These are phyloP conservation scores for Nevesoporus exiguus DNA, from an alignment of 768 basidiomycete species.

Conservation along the genomic window DNA sequence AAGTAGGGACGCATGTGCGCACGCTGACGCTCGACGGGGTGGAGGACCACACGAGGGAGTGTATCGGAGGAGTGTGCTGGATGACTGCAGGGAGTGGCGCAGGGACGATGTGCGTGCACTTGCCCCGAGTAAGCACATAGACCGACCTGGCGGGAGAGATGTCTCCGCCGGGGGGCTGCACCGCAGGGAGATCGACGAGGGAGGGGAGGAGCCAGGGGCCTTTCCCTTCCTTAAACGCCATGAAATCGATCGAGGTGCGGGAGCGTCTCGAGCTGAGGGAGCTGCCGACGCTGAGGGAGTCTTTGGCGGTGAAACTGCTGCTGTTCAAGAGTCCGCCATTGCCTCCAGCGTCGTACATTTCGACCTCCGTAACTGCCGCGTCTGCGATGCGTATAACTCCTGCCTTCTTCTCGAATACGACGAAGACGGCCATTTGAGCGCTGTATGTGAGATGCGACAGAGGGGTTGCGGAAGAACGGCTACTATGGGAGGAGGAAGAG, in stretches of 20 bases:
- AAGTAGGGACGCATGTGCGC: constrained; percentile 43
- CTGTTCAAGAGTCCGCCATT: constrained; percentile 3
- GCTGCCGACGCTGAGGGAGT: constrained; percentile 24
- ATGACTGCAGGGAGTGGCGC: constrained; percentile 61
- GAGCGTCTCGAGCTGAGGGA: constrained; percentile 32
- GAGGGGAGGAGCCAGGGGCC: constrained; percentile 28
- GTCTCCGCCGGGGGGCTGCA: constrained; percentile 16
- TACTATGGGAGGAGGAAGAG: constrained; percentile 30
- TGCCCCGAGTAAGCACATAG: constrained; percentile 67
- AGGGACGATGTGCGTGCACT: constrained; percentile 62
- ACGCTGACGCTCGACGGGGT: constrained; percentile 52
- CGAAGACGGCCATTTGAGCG: constrained; percentile 74
- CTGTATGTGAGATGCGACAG: constrained; percentile 50
- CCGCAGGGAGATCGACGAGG: constrained; percentile 23
- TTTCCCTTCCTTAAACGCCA: constrained; percentile 37
- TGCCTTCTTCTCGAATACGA: constrained; percentile 85
- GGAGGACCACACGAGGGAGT: constrained; percentile 54
- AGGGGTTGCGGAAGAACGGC: constrained; percentile 19
- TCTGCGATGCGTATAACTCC: constrained; percentile 79
- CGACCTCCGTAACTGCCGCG: constrained; percentile 76
- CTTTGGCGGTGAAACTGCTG: constrained; percentile 25
- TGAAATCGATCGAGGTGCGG: constrained; percentile 44
- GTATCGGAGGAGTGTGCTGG: constrained; percentile 47
- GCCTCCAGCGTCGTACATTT: constrained; percentile 44
- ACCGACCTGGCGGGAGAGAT: constrained; percentile 38